A percentile compares a stretch with the other conserved stretches of the same genome.
Evolutionary conservation across 371 early-diverging fungal species (phyloP).

Genomic region (Mycotypha africana): DNA sequence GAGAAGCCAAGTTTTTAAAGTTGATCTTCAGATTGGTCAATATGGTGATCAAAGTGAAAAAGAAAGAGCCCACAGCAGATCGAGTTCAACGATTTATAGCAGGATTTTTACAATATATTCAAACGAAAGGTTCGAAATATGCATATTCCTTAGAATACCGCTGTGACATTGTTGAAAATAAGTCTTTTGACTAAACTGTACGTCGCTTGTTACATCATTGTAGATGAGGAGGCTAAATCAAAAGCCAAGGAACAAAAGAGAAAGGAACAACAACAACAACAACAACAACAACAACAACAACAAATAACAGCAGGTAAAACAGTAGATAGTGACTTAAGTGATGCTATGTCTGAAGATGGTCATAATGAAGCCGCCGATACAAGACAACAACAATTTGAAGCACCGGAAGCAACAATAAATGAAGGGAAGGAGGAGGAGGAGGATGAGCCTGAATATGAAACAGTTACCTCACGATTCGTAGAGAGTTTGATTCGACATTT

Average conservation of each 20-base stretch:
- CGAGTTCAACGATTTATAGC: slow-evolving; percentile 71
- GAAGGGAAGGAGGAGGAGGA: slow-evolving; percentile 20
- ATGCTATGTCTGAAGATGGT: no score
- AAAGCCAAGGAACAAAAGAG: slow-evolving; percentile 1
- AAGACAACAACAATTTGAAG: slow-evolving; percentile 1
- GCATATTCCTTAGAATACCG: no score
- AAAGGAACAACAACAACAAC: neutral
- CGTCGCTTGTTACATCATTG: no score
- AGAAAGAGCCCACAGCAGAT: slow-evolving; percentile 69
- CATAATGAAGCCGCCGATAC: no score
- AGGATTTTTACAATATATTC: slow-evolving; percentile 66
- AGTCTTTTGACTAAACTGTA: no score
- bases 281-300: no score
- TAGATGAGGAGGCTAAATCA: slow-evolving; percentile 2
- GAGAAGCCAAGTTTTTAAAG: slow-evolving; percentile 61
- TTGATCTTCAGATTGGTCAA: slow-evolving; percentile 71
- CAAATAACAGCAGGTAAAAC: no score
- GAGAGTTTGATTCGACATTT: slow-evolving; percentile 64
- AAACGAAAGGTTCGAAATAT: slow-evolving; percentile 49
- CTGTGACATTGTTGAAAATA: neutral
- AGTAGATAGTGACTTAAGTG: no score
- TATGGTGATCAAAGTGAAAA: slow-evolving; percentile 66
- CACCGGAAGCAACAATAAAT: slow-evolving; percentile 9
- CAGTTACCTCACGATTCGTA: slow-evolving; percentile 67
- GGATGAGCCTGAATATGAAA: slow-evolving; percentile 42